Conservation (phyloP, 345 rosid genomes). For the Jatropha curcas region DNA sequence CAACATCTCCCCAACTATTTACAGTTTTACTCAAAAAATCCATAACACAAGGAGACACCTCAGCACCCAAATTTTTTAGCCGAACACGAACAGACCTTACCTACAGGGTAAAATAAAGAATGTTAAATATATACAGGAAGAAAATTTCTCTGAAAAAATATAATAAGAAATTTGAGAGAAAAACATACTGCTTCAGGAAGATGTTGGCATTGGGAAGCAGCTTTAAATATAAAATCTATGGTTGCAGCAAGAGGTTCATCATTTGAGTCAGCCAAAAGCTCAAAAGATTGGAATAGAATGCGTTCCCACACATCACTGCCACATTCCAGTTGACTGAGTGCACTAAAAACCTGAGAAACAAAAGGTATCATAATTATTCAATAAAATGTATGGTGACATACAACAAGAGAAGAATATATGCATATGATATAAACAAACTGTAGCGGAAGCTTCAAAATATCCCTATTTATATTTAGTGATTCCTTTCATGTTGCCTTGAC, state of each 20-base stretch:
- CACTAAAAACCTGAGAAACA: constrained; percentile 71
- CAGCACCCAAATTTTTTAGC: constrained; percentile 77
- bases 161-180: constrained; percentile 10
- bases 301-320: constrained; percentile 85
- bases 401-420: neutral
- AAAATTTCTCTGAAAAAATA: constrained; percentile 12
- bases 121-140: constrained; percentile 12
- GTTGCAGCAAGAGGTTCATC: constrained; percentile 78
- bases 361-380: constrained; percentile 12
- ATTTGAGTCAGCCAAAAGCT: constrained; percentile 66
- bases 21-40: constrained; percentile 82
- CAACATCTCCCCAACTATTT: constrained; percentile 87
- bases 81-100: constrained; percentile 79
- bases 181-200: constrained; percentile 86
- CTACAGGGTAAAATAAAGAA: constrained; percentile 43
- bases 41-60: constrained; percentile 79
- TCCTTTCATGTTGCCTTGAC: neutral
- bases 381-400: neutral
- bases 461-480: constrained; percentile 1
- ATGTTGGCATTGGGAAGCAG: constrained; percentile 87
- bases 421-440: constrained; percentile 8
- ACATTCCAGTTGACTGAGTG: constrained; percentile 86
- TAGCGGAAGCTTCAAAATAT: neutral
- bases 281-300: constrained; percentile 66
- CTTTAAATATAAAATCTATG: constrained; percentile 80